These are phyloP conservation scores for Fusarium nodosum DNA, from an alignment of 2,329 filamentous ascomycete species.

Conservation along the genomic window DNA sequence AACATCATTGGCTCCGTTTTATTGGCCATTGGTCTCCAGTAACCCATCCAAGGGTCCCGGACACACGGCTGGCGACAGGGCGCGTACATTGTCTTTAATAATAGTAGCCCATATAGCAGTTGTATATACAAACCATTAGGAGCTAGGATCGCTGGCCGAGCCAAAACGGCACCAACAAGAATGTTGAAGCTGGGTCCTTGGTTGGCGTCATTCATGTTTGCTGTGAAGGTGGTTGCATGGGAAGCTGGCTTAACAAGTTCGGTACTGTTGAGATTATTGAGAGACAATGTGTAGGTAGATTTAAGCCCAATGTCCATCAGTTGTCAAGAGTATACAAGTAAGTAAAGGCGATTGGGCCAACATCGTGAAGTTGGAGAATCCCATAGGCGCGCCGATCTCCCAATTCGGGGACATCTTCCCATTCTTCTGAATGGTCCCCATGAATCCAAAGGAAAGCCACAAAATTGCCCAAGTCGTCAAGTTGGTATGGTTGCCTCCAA, in stretches of 20 bases:
- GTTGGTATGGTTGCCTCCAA: constrained; percentile 35
- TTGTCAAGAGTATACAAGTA: constrained; percentile 19
- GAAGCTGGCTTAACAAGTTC: constrained; percentile 2
- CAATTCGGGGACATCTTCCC: constrained; percentile 5
- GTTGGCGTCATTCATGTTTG: neutral
- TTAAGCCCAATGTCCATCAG: constrained; percentile 5
- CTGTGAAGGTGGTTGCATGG: neutral
- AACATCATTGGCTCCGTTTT: constrained; percentile 13
- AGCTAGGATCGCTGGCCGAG: constrained; percentile 33
- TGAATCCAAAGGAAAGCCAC: constrained; percentile 30
- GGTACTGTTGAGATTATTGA: neutral
- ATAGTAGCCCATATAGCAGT: constrained; percentile 32
- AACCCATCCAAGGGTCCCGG: constrained; percentile 44
- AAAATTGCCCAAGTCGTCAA: constrained; percentile 39
- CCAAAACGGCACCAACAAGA: constrained; percentile 3
- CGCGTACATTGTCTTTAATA: constrained; percentile 36
- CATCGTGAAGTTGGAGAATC: constrained; percentile 41
- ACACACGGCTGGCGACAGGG: constrained; percentile 33
- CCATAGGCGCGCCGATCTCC: constrained; percentile 36
- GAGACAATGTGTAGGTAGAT: neutral
- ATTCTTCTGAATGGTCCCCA: constrained; percentile 23
- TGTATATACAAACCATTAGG: constrained; percentile 32
- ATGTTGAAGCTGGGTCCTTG: neutral
- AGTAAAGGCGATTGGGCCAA: constrained; percentile 22
- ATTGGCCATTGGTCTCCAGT: constrained; percentile 38